phyloP scores from a whole-genome alignment of 306 rosid genomes.

The Fragaria ananassa region DNA sequence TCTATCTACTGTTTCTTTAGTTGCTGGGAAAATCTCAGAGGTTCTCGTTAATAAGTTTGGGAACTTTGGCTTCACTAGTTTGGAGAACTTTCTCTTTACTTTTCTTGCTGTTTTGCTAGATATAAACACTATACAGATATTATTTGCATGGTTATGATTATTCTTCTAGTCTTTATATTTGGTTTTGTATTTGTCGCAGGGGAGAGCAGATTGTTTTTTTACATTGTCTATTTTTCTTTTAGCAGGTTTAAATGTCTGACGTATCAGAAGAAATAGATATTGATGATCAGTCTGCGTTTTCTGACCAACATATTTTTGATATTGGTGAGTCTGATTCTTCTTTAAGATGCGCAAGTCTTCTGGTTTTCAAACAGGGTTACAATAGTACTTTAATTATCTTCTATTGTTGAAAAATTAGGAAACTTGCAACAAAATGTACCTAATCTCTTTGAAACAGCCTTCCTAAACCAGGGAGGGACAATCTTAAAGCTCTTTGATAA shows the following conservation, averaged over 20 bases:
- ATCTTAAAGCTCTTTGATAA: too few relatives aligned
- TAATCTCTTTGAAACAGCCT: slow-evolving; percentile 16
- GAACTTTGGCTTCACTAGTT: background rate
- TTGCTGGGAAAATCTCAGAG: background rate
- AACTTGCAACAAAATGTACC: slow-evolving; percentile 36
- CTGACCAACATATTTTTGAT: background rate
- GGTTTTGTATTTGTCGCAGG: background rate
- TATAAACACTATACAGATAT: background rate
- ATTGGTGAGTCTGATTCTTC: background rate
- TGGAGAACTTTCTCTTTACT: background rate
- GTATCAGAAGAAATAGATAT: background rate
- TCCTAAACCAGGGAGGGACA: slow-evolving; percentile 33
- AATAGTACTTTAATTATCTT: background rate
- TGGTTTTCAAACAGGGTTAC: background rate
- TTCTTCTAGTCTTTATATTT: background rate
- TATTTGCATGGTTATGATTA: background rate
- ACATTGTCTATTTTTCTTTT: background rate
- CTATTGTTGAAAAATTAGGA: slow-evolving; percentile 30
- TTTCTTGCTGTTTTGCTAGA: background rate
- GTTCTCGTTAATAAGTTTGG: too few relatives aligned
- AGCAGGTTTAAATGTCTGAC: background rate
- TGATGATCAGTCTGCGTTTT: background rate
- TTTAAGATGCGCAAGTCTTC: background rate
- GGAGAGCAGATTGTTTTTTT: background rate
- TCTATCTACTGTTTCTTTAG: background rate